Conservation (phyloP, 1,284 basidiomycete species). For the Sparassis latifolia region DNA sequence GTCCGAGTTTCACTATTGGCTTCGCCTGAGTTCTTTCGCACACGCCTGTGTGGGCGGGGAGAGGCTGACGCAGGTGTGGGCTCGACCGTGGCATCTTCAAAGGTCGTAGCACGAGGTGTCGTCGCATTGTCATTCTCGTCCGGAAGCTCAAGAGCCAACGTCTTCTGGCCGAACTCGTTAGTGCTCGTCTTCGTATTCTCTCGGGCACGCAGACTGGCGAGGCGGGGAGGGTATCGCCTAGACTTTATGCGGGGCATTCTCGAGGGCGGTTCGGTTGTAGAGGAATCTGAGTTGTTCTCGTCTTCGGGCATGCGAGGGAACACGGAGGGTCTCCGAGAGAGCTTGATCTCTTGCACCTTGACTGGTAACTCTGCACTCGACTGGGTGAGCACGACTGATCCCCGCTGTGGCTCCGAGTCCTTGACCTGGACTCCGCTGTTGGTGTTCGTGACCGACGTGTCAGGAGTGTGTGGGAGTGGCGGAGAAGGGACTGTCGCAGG, state of each 20-base stretch:
- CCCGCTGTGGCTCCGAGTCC: slow-evolving; percentile 25
- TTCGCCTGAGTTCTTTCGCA: slow-evolving; percentile 42
- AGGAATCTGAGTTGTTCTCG: slow-evolving; percentile 44
- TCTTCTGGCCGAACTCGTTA: slow-evolving; percentile 32
- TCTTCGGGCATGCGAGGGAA: slow-evolving; percentile 22
- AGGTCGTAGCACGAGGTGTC: slow-evolving; percentile 51
- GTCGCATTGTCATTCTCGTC: slow-evolving; percentile 43
- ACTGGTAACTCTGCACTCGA: slow-evolving; percentile 14
- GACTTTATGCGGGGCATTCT: slow-evolving; percentile 36
- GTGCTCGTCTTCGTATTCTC: slow-evolving; percentile 24
- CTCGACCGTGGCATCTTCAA: slow-evolving; percentile 30
- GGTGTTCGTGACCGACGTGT: slow-evolving; percentile 17
- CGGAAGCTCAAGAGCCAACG: slow-evolving; percentile 45
- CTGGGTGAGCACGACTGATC: slow-evolving; percentile 34
- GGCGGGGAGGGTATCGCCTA: slow-evolving; percentile 40
- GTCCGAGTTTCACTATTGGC: slow-evolving; percentile 24
- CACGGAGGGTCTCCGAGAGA: slow-evolving; percentile 29
- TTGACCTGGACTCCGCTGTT: slow-evolving; percentile 21
- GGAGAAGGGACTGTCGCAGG: slow-evolving; percentile 35
- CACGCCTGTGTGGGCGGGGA: slow-evolving; percentile 30
- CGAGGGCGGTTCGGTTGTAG: slow-evolving; percentile 29
- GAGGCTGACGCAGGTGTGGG: slow-evolving; percentile 27
- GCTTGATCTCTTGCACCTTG: slow-evolving; percentile 22
- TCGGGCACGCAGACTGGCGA: slow-evolving; percentile 39
- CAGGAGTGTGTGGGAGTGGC: slow-evolving; percentile 36